Conservation (phyloP, 2,329 filamentous ascomycete species). For the Clonostachys solani region DNA sequence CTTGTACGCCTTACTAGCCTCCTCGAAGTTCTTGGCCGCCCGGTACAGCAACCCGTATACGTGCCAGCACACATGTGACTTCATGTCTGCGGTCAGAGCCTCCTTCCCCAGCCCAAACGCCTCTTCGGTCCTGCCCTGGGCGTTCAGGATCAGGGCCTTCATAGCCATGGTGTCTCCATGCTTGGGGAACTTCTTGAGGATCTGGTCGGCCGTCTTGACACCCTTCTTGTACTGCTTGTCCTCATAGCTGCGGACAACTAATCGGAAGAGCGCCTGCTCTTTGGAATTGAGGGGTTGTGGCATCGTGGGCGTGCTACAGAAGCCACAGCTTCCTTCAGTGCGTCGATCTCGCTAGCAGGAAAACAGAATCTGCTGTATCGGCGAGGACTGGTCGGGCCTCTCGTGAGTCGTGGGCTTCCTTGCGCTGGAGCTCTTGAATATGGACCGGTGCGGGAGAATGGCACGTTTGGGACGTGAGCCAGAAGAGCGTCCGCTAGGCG, state of each 20-base stretch:
- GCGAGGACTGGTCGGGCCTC: too few relatives aligned
- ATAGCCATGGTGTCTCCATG: conserved; percentile 99
- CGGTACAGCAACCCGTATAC: conserved; percentile 95
- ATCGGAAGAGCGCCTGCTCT: conserved; percentile 90
- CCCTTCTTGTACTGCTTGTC: conserved; percentile 96
- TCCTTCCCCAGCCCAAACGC: conserved; percentile 91
- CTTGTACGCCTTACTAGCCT: conserved; percentile 98
- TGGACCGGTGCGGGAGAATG: too few relatives aligned
- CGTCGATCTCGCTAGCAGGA: too few relatives aligned
- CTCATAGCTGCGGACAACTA: conserved; percentile 94
- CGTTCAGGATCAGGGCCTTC: conserved; percentile 96
- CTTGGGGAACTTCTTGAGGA: conserved; percentile 88
- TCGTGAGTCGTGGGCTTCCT: too few relatives aligned
- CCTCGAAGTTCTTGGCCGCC: conserved; percentile 94
- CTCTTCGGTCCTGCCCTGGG: conserved; percentile 86
- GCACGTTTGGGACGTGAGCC: too few relatives aligned
- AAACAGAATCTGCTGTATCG: too few relatives aligned
- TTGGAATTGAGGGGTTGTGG: conserved; percentile 76
- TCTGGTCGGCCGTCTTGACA: conserved; percentile 93
- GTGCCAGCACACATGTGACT: conserved; percentile 99
- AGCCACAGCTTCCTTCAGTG: not conserved
- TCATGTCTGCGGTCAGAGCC: conserved; percentile 94
- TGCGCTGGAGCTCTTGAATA: too few relatives aligned
- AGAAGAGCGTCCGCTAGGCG: too few relatives aligned
- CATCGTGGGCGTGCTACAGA: conserved; percentile 38